Conservation (phyloP, 305 asterid genomes). For the Ilex paraguariensis region DNA sequence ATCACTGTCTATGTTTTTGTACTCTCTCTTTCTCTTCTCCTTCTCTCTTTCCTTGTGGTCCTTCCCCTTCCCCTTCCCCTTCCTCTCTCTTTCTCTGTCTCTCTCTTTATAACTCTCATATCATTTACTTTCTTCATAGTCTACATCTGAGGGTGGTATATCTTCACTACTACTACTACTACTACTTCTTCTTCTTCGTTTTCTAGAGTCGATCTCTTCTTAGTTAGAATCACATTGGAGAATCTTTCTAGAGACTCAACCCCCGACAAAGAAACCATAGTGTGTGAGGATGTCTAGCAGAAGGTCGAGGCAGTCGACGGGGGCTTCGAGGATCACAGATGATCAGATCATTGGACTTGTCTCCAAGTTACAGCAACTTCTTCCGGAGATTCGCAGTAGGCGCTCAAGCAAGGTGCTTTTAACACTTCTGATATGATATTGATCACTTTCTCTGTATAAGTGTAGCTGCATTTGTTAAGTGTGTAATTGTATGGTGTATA, state of each 20-base stretch:
- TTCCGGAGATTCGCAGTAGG: slow-evolving; percentile 75
- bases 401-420: slow-evolving; percentile 62
- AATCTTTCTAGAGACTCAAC: no score
- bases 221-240: not conserved
- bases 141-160: slow-evolving; percentile 15
- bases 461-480: no score
- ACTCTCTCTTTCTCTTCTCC: slow-evolving; percentile 17
- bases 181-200: not conserved
- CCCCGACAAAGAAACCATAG: no score
- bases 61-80: slow-evolving; percentile 26
- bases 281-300: slow-evolving; percentile 63
- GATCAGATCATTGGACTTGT: slow-evolving; percentile 84
- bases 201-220: no score
- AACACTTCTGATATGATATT: no score
- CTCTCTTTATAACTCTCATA: no score
- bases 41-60: slow-evolving; percentile 38
- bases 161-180: no score
- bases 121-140: slow-evolving; percentile 16
- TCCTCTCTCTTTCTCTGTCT: no score
- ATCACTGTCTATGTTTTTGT: slow-evolving; percentile 35
- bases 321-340: slow-evolving; percentile 58
- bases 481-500: no score
- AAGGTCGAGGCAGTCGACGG: slow-evolving; percentile 67
- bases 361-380: slow-evolving; percentile 79
- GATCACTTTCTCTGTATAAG: no score